These are phyloP conservation scores for Daldinia childiae DNA, from an alignment of 495 filamentous ascomycete species.

Conservation along the genomic window DNA sequence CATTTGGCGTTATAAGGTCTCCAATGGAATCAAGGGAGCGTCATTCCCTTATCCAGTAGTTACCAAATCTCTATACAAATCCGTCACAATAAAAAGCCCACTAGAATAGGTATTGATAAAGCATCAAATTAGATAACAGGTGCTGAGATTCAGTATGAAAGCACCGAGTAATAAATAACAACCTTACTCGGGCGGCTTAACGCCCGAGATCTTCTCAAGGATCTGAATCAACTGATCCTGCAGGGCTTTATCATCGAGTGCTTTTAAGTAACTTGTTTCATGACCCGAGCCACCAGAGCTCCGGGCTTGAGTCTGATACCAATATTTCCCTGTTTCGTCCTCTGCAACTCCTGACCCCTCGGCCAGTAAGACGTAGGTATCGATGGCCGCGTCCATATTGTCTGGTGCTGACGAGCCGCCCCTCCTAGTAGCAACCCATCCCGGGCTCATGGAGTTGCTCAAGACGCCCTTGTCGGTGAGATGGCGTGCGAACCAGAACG, in stretches of 20 bases:
- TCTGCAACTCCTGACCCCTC: slow-evolving; percentile 48
- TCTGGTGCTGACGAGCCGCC: slow-evolving; percentile 61
- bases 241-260: slow-evolving; percentile 31
- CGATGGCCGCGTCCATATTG: slow-evolving; percentile 56
- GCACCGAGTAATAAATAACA: too few relatives aligned
- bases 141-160: too few relatives aligned
- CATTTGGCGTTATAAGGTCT: background rate
- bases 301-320: slow-evolving; percentile 22
- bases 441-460: slow-evolving; percentile 65
- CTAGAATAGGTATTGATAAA: too few relatives aligned
- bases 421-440: slow-evolving; percentile 72
- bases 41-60: too few relatives aligned
- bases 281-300: slow-evolving; percentile 8
- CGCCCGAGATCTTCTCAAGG: slow-evolving; percentile 29
- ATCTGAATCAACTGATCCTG: slow-evolving; percentile 36
- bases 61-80: too few relatives aligned
- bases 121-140: too few relatives aligned
- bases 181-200: slow-evolving; percentile 22
- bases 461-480: slow-evolving; percentile 58
- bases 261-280: slow-evolving; percentile 20
- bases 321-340: slow-evolving; percentile 43
- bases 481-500: slow-evolving; percentile 61
- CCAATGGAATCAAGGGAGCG: too few relatives aligned
- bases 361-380: slow-evolving; percentile 57
- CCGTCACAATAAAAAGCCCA: too few relatives aligned